Conservation (phyloP, 208 protist genomes). For the Novymonas esmeraldas region DNA sequence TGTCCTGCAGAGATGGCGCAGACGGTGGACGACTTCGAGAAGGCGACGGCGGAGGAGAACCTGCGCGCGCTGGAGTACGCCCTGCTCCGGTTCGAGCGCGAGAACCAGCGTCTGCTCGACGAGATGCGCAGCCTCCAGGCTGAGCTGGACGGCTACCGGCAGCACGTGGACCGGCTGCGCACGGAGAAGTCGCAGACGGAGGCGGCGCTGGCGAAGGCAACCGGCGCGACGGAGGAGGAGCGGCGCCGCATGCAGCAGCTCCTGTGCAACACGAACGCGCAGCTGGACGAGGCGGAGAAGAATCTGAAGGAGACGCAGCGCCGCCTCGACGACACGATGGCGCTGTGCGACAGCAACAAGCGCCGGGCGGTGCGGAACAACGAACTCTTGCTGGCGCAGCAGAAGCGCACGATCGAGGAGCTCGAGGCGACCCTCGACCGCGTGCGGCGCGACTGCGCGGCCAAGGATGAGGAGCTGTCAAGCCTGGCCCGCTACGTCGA, state of each 20-base stretch:
- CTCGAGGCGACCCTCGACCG: conserved; percentile 39
- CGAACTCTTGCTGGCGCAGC: conserved; percentile 50
- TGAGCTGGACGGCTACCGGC: conserved; percentile 45
- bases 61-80: conserved; percentile 60
- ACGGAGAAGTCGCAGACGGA: conserved; percentile 51
- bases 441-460: conserved; percentile 32
- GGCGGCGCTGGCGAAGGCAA: conserved; percentile 29
- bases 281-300: conserved; percentile 44
- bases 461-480: conserved; percentile 61
- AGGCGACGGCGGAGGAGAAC: conserved; percentile 54
- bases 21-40: conserved; percentile 56
- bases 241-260: conserved; percentile 34
- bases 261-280: conserved; percentile 38
- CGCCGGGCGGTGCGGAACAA: conserved; percentile 52
- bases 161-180: conserved; percentile 54
- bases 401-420: conserved; percentile 46
- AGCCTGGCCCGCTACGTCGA: conserved; percentile 48
- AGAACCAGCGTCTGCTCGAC: conserved; percentile 59
- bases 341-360: conserved; percentile 42
- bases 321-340: conserved; percentile 34
- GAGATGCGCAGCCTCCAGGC: conserved; percentile 42
- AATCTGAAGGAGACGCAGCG: conserved; percentile 31
- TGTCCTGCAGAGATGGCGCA: conserved; percentile 23
- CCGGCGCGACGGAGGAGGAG: conserved; percentile 44
- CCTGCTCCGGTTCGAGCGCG: conserved; percentile 54